Percentiles rank a stretch among this genome's conserved stretches.
phyloP scores from a whole-genome alignment of 2,329 filamentous ascomycete species.

The Thielaviopsis populi region DNA sequence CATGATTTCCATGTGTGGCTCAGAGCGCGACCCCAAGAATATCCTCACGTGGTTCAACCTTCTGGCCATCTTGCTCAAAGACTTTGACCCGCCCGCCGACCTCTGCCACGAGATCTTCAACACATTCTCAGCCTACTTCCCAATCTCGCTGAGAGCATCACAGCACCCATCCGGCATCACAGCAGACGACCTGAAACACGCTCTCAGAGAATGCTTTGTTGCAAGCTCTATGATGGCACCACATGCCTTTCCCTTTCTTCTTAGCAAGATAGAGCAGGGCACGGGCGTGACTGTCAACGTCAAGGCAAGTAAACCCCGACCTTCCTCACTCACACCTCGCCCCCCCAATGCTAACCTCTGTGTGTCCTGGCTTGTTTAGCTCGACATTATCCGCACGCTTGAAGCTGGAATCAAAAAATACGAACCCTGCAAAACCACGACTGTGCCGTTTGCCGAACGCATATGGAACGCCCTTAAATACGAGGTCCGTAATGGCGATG shows the following conservation, averaged over 20 bases:
- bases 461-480: slow-evolving; percentile 49
- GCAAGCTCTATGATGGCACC: slow-evolving; percentile 33
- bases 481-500: slow-evolving; percentile 46
- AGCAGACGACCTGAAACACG: slow-evolving; percentile 39
- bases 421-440: slow-evolving; percentile 30
- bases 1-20: slow-evolving; percentile 36
- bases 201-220: slow-evolving; percentile 39
- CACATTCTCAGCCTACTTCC: slow-evolving; percentile 44
- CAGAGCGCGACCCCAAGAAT: slow-evolving; percentile 42
- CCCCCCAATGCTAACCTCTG: not conserved
- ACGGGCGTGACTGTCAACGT: slow-evolving; percentile 43
- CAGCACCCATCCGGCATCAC: slow-evolving; percentile 36
- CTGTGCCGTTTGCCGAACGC: slow-evolving; percentile 34
- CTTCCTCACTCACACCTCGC: not conserved
- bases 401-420: slow-evolving; percentile 39
- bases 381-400: slow-evolving; percentile 42
- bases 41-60: slow-evolving; percentile 43
- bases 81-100: slow-evolving; percentile 32
- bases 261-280: slow-evolving; percentile 43
- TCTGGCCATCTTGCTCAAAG: slow-evolving; percentile 30
- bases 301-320: slow-evolving; percentile 28
- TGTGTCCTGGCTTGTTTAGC: slow-evolving; percentile 22
- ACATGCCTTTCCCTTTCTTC: slow-evolving; percentile 36
- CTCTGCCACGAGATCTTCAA: slow-evolving; percentile 37
- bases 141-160: slow-evolving; percentile 40